Base-by-base conservation (phyloP, 352 stramenopile species). In the Plasmopara muralis region DNA sequence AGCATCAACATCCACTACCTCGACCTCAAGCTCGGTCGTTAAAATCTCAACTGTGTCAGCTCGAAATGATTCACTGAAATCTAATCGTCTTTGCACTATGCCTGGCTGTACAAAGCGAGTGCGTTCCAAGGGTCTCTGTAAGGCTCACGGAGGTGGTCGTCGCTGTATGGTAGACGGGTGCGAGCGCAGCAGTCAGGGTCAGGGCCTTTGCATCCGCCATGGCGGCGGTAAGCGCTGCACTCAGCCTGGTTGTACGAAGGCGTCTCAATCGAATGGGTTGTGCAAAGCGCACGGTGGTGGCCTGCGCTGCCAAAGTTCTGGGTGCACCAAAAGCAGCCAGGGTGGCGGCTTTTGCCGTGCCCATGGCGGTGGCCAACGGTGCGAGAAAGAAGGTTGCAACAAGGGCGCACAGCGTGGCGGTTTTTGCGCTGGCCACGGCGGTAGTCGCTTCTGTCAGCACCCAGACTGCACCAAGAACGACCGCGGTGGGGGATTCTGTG, bases 391-490 rank as follows among this genome's bases (percentile, higher is more conserved):
- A 55, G 82, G 81, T 14, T 95, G 85, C 68, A 83, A 79, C 64
- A 92, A 92, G 48, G 79, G 85, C 20, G 82, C 83, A 2, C 82
- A 93, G 46, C 77, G 83, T 13, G 74, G 77, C 16, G 83, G 83
- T 0, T 87, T 90, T 47, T 95, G 85, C 43, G 82, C 81, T 2
- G 75, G 74, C 29, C 85, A 95, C 60, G 83, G 85, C n/a, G 85
- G 85, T 42, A 77, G 61, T 16, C 77, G 80, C 28, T 86, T 89
- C 33, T 95, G 85, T 67, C 72, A 88, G 61, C 72, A 88, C 49
- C 72, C 74, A n/a, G 82, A 89, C 45, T 95, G 85, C 67, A 89
- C 77, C 51, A 93, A 93, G 66, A 91, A 91, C 53, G 85, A 93
- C 57, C 79, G 83, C 15, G 83, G 85, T 10, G 85, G 83, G 25